These are phyloP conservation scores for Trypanosoma conorhini DNA, from an alignment of 208 protist genomes.

Conservation along the genomic window DNA sequence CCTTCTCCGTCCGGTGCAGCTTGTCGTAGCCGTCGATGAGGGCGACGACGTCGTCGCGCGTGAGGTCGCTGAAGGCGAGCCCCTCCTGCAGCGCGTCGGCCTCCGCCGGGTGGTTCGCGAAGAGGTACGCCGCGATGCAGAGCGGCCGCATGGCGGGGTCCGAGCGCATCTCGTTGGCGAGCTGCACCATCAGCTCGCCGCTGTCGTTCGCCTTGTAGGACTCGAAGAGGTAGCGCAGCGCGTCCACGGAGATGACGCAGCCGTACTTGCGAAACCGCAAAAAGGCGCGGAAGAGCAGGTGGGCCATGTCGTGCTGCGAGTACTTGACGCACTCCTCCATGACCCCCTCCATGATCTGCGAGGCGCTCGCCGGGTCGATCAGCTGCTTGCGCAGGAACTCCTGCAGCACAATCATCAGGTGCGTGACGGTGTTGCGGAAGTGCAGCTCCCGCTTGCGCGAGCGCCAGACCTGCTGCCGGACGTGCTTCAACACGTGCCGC, in stretches of 20 bases:
- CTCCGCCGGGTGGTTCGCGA: slow-evolving; percentile 59
- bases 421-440: slow-evolving; percentile 92
- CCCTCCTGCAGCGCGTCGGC: slow-evolving; percentile 65
- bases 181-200: slow-evolving; percentile 81
- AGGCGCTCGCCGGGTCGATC: slow-evolving; percentile 69
- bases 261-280: slow-evolving; percentile 92
- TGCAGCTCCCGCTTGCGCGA: slow-evolving; percentile 72
- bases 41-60: slow-evolving; percentile 64
- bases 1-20: slow-evolving; percentile 55
- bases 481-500: slow-evolving; percentile 76
- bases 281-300: slow-evolving; percentile 88
- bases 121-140: slow-evolving; percentile 86
- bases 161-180: slow-evolving; percentile 81
- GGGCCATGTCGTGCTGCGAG: slow-evolving; percentile 89
- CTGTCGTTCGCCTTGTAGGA: slow-evolving; percentile 86
- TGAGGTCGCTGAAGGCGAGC: slow-evolving; percentile 44
- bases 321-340: slow-evolving; percentile 91
- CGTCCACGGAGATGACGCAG: slow-evolving; percentile 46
- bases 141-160: slow-evolving; percentile 73
- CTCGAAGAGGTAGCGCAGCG: slow-evolving; percentile 83
- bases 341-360: slow-evolving; percentile 74
- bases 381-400: slow-evolving; percentile 75
- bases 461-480: slow-evolving; percentile 83
- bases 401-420: slow-evolving; percentile 90
- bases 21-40: slow-evolving; percentile 87